Evolutionary conservation across 2,329 filamentous ascomycete species (phyloP).

Genomic region (Alternaria incomplexa): DNA sequence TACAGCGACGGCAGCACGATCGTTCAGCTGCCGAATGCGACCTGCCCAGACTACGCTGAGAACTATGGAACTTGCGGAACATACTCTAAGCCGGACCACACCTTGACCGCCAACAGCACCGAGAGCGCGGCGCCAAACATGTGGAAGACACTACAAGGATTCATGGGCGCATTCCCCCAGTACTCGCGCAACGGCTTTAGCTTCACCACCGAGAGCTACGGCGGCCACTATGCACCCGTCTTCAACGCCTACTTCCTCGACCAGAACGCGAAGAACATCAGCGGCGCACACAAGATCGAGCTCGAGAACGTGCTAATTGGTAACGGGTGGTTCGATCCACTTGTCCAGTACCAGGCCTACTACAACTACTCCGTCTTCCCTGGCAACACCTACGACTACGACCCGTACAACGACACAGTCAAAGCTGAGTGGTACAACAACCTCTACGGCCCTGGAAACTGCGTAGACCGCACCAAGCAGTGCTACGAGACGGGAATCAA

Average conservation of each 20-base stretch:
- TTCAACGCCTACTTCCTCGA: conserved; percentile 59
- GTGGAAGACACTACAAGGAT: conserved; percentile 67
- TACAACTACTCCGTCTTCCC: conserved; percentile 64
- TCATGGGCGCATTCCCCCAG: conserved; percentile 65
- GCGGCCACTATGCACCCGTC: conserved; percentile 64
- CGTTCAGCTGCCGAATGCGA: conserved; percentile 54
- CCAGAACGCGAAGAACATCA: conserved; percentile 53
- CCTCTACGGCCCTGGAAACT: conserved; percentile 66
- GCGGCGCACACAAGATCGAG: conserved; percentile 56
- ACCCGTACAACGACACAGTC: conserved; percentile 58
- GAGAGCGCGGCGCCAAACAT: conserved; percentile 62
- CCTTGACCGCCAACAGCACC: conserved; percentile 61
- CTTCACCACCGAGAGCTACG: conserved; percentile 64
- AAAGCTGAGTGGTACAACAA: conserved; percentile 63
- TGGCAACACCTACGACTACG: conserved; percentile 64
- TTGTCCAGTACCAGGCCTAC: conserved; percentile 63
- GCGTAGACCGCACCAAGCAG: conserved; percentile 61
- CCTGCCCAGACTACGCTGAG: conserved; percentile 59
- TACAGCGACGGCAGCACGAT: conserved; percentile 49
- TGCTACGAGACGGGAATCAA: conserved; percentile 62
- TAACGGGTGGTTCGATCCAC: conserved; percentile 65
- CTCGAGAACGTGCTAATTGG: conserved; percentile 61
- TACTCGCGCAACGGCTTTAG: conserved; percentile 57
- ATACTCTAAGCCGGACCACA: conserved; percentile 59
- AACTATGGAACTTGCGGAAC: conserved; percentile 59